phyloP scores from a whole-genome alignment of 768 basidiomycete genomes.

The Gloeopeniophorella convolvens region DNA sequence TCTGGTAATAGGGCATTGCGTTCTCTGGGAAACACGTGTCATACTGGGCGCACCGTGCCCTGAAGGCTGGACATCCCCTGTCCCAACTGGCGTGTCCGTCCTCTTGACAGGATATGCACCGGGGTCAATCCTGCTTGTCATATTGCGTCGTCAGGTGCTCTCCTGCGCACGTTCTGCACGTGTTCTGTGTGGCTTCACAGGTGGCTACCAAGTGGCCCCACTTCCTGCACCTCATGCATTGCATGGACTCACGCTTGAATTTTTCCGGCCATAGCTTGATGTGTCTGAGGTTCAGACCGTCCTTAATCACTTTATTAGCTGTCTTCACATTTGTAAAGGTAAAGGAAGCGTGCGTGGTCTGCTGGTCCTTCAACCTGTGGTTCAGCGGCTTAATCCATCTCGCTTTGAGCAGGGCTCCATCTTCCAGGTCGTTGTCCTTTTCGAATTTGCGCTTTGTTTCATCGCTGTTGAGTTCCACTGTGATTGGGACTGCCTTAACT shows the following conservation, averaged over 20 bases:
- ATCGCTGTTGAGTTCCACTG: too few relatives aligned
- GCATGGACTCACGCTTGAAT: neutral
- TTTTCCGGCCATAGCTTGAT: neutral
- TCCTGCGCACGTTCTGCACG: neutral
- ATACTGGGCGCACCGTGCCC: too few relatives aligned
- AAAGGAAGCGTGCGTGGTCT: neutral
- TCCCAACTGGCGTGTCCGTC: too few relatives aligned
- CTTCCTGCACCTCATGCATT: neutral
- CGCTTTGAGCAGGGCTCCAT: too few relatives aligned
- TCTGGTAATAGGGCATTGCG: too few relatives aligned
- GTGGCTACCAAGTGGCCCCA: neutral
- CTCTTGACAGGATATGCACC: too few relatives aligned
- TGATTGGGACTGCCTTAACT: too few relatives aligned
- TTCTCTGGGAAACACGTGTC: too few relatives aligned
- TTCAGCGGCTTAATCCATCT: neutral
- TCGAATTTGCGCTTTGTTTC: too few relatives aligned
- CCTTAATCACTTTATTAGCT: neutral
- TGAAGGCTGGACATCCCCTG: too few relatives aligned
- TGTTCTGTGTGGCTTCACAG: neutral
- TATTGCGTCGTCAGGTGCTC: neutral
- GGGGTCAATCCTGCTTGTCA: too few relatives aligned
- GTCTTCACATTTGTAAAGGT: neutral
- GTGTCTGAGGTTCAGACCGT: neutral
- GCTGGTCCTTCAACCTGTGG: neutral
- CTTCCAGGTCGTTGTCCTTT: too few relatives aligned